These are phyloP conservation scores for Pochonia chlamydosporia DNA, from an alignment of 2,329 filamentous ascomycete species.

Conservation along the genomic window DNA sequence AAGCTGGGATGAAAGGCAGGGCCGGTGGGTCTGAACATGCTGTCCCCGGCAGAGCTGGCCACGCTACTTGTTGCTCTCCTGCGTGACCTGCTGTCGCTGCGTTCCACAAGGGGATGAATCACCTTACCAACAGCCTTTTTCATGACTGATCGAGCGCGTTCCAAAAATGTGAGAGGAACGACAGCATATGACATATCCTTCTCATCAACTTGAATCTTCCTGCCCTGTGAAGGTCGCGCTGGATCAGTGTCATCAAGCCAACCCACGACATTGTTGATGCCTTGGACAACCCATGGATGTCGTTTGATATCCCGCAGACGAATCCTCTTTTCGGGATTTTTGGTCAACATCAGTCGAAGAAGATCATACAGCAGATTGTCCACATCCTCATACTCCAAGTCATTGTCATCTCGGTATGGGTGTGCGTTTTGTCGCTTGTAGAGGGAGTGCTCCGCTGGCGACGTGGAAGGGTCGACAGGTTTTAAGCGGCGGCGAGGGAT, in stretches of 20 bases:
- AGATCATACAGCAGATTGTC: slow-evolving; percentile 76
- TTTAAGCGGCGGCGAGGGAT: slow-evolving; percentile 78
- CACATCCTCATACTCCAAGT: slow-evolving; percentile 79
- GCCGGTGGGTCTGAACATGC: slow-evolving; percentile 35
- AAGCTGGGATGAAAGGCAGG: slow-evolving; percentile 50
- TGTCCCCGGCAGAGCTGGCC: slow-evolving; percentile 58
- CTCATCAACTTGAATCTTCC: slow-evolving; percentile 87
- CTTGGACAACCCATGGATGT: slow-evolving; percentile 83
- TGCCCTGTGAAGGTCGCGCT: slow-evolving; percentile 67
- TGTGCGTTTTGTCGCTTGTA: slow-evolving; percentile 54
- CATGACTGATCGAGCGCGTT: slow-evolving; percentile 75
- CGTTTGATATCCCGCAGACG: slow-evolving; percentile 87
- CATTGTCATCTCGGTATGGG: slow-evolving; percentile 70
- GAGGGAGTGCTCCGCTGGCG: slow-evolving; percentile 47
- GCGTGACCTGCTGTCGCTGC: slow-evolving; percentile 48
- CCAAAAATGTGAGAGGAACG: slow-evolving; percentile 79
- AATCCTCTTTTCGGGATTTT: slow-evolving; percentile 85
- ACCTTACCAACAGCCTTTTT: slow-evolving; percentile 62
- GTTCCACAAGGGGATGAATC: slow-evolving; percentile 54
- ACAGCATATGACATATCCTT: slow-evolving; percentile 87
- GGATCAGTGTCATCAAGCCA: slow-evolving; percentile 98
- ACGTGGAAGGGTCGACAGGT: slow-evolving; percentile 59
- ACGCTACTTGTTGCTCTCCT: slow-evolving; percentile 56
- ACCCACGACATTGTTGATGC: slow-evolving; percentile 63
- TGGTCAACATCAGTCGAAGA: slow-evolving; percentile 71